phyloP scores from a whole-genome alignment of 768 basidiomycete species.

The Suillus hirtellus region DNA sequence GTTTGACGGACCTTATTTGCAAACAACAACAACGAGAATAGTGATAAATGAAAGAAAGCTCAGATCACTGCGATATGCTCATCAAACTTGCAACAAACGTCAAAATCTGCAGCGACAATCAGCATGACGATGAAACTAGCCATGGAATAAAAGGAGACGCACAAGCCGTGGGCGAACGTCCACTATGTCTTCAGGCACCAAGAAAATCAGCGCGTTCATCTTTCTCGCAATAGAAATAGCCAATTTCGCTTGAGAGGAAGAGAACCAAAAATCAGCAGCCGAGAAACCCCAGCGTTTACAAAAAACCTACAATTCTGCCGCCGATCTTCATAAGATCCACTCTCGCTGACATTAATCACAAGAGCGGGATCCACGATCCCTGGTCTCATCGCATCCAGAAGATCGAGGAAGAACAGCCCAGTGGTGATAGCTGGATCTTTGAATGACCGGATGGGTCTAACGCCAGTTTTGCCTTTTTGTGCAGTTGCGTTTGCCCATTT shows the following conservation, averaged over 20 bases:
- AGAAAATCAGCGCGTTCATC: constrained; percentile 93
- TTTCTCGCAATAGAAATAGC: constrained; percentile 99
- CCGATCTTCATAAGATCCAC: constrained; percentile 81
- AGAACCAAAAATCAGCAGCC: constrained; percentile 1
- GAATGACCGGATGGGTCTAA: constrained; percentile 81
- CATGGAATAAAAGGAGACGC: constrained; percentile 31
- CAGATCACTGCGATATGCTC: constrained; percentile 55
- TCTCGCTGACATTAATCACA: constrained; percentile 60
- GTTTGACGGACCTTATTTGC: neutral
- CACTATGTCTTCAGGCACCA: constrained; percentile 97
- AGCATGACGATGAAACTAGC: neutral
- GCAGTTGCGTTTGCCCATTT: constrained; percentile 95
- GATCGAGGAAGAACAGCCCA: constrained; percentile 89
- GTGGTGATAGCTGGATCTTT: constrained; percentile 90
- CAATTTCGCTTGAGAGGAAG: constrained; percentile 71
- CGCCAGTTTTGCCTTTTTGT: constrained; percentile 60
- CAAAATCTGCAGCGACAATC: constrained; percentile 61
- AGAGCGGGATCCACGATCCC: constrained; percentile 93
- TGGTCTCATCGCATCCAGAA: constrained; percentile 87
- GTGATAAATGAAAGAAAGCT: constrained; percentile 1
- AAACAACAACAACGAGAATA: neutral
- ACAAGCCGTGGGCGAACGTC: constrained; percentile 91
- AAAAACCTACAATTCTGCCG: constrained; percentile 79
- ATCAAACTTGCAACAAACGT: constrained; percentile 95
- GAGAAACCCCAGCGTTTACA: neutral